Evolutionary conservation across 768 basidiomycete genomes (phyloP).

Genomic region (Leccinum boreale): DNA sequence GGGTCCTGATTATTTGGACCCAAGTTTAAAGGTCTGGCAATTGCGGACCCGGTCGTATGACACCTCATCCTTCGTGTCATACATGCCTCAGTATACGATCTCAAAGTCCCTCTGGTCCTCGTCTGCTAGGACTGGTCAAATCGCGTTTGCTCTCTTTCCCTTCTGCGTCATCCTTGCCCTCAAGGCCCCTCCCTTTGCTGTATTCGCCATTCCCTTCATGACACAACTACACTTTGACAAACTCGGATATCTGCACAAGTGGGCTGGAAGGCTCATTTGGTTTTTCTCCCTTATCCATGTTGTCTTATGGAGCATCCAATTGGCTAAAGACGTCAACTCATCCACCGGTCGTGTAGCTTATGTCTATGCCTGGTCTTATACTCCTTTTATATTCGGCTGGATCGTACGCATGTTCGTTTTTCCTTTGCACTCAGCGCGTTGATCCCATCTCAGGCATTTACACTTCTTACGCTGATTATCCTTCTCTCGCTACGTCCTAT

Average conservation of each 20-base stretch:
- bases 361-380: conserved; percentile 54
- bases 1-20: conserved; percentile 68
- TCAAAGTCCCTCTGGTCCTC: conserved; percentile 69
- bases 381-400: conserved; percentile 63
- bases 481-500: conserved; percentile 49
- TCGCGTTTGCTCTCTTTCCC: conserved; percentile 71
- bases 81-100: conserved; percentile 57
- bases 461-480: conserved; percentile 50
- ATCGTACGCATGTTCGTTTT: conserved; percentile 36
- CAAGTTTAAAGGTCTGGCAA: conserved; percentile 45
- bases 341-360: conserved; percentile 42
- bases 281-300: conserved; percentile 58
- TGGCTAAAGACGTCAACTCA: conserved; percentile 47
- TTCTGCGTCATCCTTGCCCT: conserved; percentile 68
- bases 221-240: conserved; percentile 75
- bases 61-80: conserved; percentile 34
- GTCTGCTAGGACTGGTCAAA: conserved; percentile 62
- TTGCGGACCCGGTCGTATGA: conserved; percentile 28
- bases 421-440: not conserved
- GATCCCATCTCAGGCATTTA: conserved; percentile 46
- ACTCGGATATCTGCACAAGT: conserved; percentile 66
- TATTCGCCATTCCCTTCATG: conserved; percentile 61
- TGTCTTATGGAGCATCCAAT: conserved; percentile 65
- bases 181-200: conserved; percentile 68
- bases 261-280: conserved; percentile 71